Evolutionary conservation across 441 rosid species (phyloP).

Genomic region (Sinapis alba): DNA sequence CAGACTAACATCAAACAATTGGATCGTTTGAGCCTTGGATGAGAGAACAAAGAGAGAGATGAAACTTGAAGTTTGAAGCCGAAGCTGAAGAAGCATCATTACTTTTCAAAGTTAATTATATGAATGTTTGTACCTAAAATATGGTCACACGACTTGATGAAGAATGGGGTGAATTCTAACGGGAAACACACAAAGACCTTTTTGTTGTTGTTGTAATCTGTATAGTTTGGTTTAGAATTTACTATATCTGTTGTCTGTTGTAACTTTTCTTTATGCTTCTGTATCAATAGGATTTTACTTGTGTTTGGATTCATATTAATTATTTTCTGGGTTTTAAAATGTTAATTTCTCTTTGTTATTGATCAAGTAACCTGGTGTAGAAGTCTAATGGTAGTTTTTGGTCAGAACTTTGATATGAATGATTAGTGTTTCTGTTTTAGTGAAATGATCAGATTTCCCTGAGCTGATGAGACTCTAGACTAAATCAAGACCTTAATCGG

Average conservation of each 20-base stretch:
- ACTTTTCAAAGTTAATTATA: slow-evolving; percentile 30
- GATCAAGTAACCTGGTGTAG: background rate
- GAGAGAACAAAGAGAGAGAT: slow-evolving; percentile 23
- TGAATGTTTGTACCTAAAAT: slow-evolving; percentile 35
- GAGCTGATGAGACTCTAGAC: background rate
- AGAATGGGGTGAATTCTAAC: slow-evolving; percentile 30
- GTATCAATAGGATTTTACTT: slow-evolving; percentile 23
- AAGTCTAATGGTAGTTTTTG: background rate
- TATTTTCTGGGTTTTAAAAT: background rate
- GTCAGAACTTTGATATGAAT: background rate
- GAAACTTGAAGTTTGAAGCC: slow-evolving; percentile 21
- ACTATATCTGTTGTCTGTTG: background rate
- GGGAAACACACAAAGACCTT: slow-evolving; percentile 9
- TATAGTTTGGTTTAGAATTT: slow-evolving; percentile 34
- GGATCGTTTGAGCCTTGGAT: slow-evolving; percentile 74
- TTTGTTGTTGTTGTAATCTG: slow-evolving; percentile 38
- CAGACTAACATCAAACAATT: slow-evolving; percentile 55
- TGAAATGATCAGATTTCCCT: background rate
- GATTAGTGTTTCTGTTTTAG: background rate
- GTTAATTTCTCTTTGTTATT: background rate
- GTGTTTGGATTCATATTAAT: slow-evolving; percentile 21
- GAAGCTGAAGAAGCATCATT: slow-evolving; percentile 2
- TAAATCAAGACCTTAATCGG: background rate
- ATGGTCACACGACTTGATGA: slow-evolving; percentile 23
- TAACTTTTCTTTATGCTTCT: background rate